Evolutionary conservation across 2,329 filamentous ascomycete genomes (phyloP), one percentile per base, ranked within the genome.

Genomic region (Paradendryphiella salina): DNA sequence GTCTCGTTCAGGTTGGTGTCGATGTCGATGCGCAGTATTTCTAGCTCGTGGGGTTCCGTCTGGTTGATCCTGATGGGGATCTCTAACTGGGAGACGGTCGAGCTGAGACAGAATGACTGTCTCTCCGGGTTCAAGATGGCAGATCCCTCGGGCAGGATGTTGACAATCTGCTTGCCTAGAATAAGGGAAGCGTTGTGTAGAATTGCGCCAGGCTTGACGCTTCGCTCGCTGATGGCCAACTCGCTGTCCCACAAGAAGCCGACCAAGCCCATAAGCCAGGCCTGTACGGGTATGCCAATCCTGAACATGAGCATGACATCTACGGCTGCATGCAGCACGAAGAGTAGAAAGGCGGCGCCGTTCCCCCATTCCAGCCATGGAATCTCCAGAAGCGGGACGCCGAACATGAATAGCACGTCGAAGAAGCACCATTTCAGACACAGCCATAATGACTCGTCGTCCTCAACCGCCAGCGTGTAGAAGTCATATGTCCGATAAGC

Each of bases 301-400:
- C 90, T 87, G 72, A 96, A 96, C 92, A 96, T 96, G 62, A 96
- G 77, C 78, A 96, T 86, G 62, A 86, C 88, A 76, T 96, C 90
- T 44, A 89, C 73, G 1, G 88, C 69, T 2, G 87, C 81, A 71
- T 96, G 91, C 3, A 81, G 61, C 38, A 88, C 73, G 66, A 94
- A 95, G 17, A 92, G 75, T 26, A 82, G 77, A 34, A 88, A 82
- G 46, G 89, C 87, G 0, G 85, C 85, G 29, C 83, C 81, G 66
- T 89, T 88, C 35, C 89, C 90, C 78, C 93, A 90, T 77, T 97
- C 91, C 51, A 99, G 80, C 95, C 94, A 99, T 51, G 94, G 94
- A 81, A 99, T 96, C 71, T 89, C 85, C 64, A 99, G 74, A 60
- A 88, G 83, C 14, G 95, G 93, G 46, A 99, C 77, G 6, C 89